phyloP scores from a whole-genome alignment of 176 grass and related monocot genomes.

The Bonia amplexicaulis region DNA sequence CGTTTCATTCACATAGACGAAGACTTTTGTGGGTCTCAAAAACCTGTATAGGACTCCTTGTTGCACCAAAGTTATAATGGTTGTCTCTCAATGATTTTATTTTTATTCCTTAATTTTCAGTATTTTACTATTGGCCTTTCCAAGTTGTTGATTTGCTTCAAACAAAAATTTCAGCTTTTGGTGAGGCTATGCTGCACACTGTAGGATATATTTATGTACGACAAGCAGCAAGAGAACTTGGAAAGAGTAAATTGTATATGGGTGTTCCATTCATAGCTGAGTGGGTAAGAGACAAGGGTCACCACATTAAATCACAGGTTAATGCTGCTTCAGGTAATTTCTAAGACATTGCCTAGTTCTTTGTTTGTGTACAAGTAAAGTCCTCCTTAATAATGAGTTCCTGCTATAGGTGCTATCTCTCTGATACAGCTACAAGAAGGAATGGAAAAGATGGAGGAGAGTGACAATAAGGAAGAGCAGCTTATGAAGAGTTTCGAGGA shows the following conservation, averaged over 20 bases:
- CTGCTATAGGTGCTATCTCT: conserved; percentile 63
- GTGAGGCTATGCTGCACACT: conserved; percentile 97
- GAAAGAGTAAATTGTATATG: conserved; percentile 72
- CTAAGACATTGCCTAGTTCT: conserved; percentile 3
- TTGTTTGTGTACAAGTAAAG: neutral
- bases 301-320: conserved; percentile 94
- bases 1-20: neutral
- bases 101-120: neutral
- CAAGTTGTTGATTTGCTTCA: conserved; percentile 22
- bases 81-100: neutral
- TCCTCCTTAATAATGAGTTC: conserved; percentile 8
- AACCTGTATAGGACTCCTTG: neutral
- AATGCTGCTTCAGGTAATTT: conserved; percentile 90
- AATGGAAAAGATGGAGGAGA: conserved; percentile 68
- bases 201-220: conserved; percentile 93
- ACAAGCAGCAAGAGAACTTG: conserved; percentile 77
- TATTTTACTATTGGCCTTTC: conserved; percentile 7
- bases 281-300: conserved; percentile 96
- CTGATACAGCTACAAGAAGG: conserved; percentile 90
- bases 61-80: neutral
- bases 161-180: conserved; percentile 71
- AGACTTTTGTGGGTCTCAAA: neutral
- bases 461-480: conserved; percentile 63
- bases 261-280: conserved; percentile 95
- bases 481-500: conserved; percentile 65